These are phyloP conservation scores for Gossypium australe DNA, from an alignment of 345 rosid species.

Conservation along the genomic window DNA sequence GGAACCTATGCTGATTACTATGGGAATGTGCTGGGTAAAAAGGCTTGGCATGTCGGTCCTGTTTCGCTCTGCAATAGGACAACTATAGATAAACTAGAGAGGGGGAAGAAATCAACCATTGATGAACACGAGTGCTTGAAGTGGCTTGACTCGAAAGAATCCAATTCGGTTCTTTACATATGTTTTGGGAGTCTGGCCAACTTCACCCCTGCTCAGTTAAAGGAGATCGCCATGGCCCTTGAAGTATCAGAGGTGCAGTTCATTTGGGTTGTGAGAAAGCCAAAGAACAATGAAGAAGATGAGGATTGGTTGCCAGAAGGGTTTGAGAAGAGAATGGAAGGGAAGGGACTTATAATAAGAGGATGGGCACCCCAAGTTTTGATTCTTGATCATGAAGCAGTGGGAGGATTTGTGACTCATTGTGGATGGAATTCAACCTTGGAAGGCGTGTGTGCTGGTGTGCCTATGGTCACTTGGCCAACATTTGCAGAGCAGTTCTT, in stretches of 20 bases:
- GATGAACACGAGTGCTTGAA: constrained; percentile 30
- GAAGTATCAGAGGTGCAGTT: constrained; percentile 16
- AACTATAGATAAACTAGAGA: constrained; percentile 23
- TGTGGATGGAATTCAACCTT: constrained; percentile 60
- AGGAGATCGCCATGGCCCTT: not conserved
- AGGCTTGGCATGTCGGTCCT: constrained; percentile 59
- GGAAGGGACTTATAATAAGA: constrained; percentile 39
- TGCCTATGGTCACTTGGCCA: constrained; percentile 56
- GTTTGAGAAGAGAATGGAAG: constrained; percentile 29
- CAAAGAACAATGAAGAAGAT: constrained; percentile 27
- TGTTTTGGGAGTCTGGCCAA: not conserved
- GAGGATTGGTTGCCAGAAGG: constrained; percentile 24
- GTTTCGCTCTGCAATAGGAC: constrained; percentile 30
- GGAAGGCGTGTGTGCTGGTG: constrained; percentile 41
- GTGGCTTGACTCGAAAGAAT: constrained; percentile 28
- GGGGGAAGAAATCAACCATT: constrained; percentile 27
- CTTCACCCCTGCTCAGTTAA: not conserved
- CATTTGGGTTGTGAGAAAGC: constrained; percentile 34
- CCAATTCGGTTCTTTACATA: constrained; percentile 35
- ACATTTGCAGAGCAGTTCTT: constrained; percentile 39
- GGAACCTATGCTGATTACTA: constrained; percentile 43
- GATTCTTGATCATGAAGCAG: constrained; percentile 48
- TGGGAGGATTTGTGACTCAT: constrained; percentile 50
- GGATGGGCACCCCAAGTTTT: constrained; percentile 66
- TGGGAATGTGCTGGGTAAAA: constrained; percentile 31